These are phyloP conservation scores for Taiozyma sp. DNA, from an alignment of 1,139 yeast genomes.

Conservation along the genomic window DNA sequence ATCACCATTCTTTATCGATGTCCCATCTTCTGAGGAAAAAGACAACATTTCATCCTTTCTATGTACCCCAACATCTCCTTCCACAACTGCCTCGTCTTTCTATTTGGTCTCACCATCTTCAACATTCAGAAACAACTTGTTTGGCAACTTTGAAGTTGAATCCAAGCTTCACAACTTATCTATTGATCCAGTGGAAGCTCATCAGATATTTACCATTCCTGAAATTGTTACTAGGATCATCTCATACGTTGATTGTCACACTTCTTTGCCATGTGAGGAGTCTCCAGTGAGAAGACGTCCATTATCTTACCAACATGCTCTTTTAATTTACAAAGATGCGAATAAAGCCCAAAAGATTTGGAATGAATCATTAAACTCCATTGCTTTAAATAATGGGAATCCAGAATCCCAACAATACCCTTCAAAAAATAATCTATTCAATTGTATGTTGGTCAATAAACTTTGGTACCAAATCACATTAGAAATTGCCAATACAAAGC, in stretches of 20 bases:
- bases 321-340: slow-evolving; percentile 50
- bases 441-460: slow-evolving; percentile 63
- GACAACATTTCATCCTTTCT: background rate
- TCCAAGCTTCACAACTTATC: background rate
- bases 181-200: slow-evolving; percentile 15
- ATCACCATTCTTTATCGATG: slow-evolving; percentile 2
- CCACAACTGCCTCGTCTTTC: background rate
- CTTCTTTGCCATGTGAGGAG: slow-evolving; percentile 51
- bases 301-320: slow-evolving; percentile 56
- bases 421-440: slow-evolving; percentile 34
- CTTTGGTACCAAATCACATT: slow-evolving; percentile 55
- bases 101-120: background rate
- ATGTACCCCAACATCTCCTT: slow-evolving; percentile 2
- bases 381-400: slow-evolving; percentile 11
- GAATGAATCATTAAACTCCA: slow-evolving; percentile 27
- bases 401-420: slow-evolving; percentile 12
- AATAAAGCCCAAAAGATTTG: slow-evolving; percentile 46
- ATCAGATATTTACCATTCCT: slow-evolving; percentile 63
- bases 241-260: slow-evolving; percentile 46
- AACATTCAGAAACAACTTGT: background rate
- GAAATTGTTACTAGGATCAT: slow-evolving; percentile 66
- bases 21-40: background rate
- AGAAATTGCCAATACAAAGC: slow-evolving; percentile 47
- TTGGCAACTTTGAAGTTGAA: background rate
- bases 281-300: slow-evolving; percentile 63